A percentile compares a stretch with the other conserved stretches of the same genome.
Evolutionary conservation across 2,329 filamentous ascomycete genomes (phyloP).

Genomic region (Zymoseptoria brevis): DNA sequence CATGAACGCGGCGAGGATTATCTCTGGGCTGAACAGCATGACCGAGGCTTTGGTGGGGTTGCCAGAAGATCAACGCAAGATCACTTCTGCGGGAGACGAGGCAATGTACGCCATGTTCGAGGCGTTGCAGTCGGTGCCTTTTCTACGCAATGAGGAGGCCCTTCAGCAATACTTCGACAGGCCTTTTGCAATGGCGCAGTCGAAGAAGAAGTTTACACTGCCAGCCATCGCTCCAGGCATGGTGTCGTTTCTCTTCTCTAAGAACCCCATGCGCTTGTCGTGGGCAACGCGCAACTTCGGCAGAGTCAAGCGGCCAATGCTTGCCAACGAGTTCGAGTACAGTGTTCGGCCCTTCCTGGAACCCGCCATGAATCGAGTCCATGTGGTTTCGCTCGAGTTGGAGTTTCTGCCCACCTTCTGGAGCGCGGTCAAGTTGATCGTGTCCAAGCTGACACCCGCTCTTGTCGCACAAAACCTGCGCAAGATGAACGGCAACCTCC

Average conservation of each 20-base stretch:
- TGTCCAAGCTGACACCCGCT: constrained; percentile 64
- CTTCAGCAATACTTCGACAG: constrained; percentile 61
- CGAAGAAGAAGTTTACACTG: constrained; percentile 69
- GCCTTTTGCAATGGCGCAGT: constrained; percentile 74
- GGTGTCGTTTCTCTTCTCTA: constrained; percentile 74
- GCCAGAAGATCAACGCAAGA: constrained; percentile 44
- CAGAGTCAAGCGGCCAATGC: constrained; percentile 56
- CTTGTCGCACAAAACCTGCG: constrained; percentile 71
- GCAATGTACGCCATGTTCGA: constrained; percentile 80
- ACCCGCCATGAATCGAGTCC: constrained; percentile 56
- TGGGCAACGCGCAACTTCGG: constrained; percentile 66
- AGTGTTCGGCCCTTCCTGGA: constrained; percentile 68
- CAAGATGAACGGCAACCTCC: constrained; percentile 65
- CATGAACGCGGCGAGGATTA: constrained; percentile 40
- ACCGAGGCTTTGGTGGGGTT: constrained; percentile 35
- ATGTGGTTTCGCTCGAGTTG: constrained; percentile 45
- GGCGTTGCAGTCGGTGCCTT: constrained; percentile 73
- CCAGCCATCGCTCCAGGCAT: constrained; percentile 71
- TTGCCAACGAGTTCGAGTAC: constrained; percentile 75
- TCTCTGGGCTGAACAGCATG: constrained; percentile 35
- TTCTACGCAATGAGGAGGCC: constrained; percentile 53
- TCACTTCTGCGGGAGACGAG: constrained; percentile 45
- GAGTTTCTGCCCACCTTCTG: constrained; percentile 65
- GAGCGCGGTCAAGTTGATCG: constrained; percentile 65
- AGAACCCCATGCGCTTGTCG: constrained; percentile 52